Percentiles rank a stretch among this genome's conserved stretches.
phyloP scores from a whole-genome alignment of 1,139 yeast species.

The Debaryomyces sp. region DNA sequence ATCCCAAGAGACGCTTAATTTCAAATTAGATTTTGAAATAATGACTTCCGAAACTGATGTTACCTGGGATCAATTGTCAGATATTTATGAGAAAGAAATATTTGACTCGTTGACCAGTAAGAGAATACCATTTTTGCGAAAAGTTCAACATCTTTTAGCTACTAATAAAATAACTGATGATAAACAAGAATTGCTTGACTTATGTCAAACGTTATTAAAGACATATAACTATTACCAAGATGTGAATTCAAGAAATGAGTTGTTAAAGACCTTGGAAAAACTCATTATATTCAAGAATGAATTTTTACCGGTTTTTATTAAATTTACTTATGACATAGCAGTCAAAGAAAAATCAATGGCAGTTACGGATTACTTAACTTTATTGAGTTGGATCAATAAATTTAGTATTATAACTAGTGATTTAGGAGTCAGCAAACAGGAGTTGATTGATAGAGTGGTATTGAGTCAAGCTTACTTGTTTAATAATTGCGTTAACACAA shows the following conservation, averaged over 20 bases:
- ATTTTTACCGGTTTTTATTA: conserved; percentile 35
- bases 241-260: conserved; percentile 44
- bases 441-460: conserved; percentile 17
- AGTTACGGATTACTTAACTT: conserved; percentile 54
- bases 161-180: conserved; percentile 19
- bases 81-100: conserved; percentile 24
- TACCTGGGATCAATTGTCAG: conserved; percentile 28
- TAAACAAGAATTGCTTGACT: conserved; percentile 19
- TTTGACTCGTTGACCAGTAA: conserved; percentile 36
- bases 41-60: conserved; percentile 8
- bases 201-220: conserved; percentile 35
- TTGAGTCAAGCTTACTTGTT: conserved; percentile 27
- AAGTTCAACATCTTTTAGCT: conserved; percentile 17
- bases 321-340: conserved; percentile 40
- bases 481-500: conserved; percentile 18
- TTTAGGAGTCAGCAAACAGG: conserved; percentile 18
- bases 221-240: conserved; percentile 58
- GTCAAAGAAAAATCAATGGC: conserved; percentile 44
- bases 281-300: conserved; percentile 34
- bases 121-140: conserved; percentile 33
- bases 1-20: background rate
- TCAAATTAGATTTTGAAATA: conserved; percentile 3
- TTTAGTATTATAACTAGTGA: conserved; percentile 16
- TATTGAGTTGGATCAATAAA: conserved; percentile 57
- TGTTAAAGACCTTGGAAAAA: conserved; percentile 37